phyloP scores from a whole-genome alignment of 805 yeast genomes.

The Clavispora santaluciae region DNA sequence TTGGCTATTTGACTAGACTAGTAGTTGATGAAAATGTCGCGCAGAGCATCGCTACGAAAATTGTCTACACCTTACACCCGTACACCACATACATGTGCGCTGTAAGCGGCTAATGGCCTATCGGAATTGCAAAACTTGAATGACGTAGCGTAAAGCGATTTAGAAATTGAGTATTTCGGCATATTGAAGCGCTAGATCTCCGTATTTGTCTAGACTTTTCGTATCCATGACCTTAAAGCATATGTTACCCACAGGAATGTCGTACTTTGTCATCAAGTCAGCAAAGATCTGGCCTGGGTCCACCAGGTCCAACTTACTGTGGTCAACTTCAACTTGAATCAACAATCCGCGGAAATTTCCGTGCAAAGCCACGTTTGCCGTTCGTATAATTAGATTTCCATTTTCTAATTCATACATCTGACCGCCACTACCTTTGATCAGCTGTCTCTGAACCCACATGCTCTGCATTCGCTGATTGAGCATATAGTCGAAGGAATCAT shows the following conservation, averaged over 20 bases:
- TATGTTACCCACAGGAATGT: constrained; percentile 37
- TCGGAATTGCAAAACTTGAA: too few relatives aligned
- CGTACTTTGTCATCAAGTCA: constrained; percentile 26
- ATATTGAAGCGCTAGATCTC: constrained; percentile 40
- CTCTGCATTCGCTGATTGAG: constrained; percentile 57
- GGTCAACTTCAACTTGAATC: constrained; percentile 48
- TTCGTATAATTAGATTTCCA: constrained; percentile 51
- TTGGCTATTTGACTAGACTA: not conserved
- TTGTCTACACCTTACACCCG: not conserved
- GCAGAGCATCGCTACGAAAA: constrained; percentile 7
- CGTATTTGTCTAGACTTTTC: constrained; percentile 24
- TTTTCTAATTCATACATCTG: constrained; percentile 52
- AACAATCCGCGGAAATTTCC: constrained; percentile 70
- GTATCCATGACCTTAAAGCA: constrained; percentile 28
- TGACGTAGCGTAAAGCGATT: too few relatives aligned
- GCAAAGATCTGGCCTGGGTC: constrained; percentile 19
- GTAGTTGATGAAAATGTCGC: not conserved
- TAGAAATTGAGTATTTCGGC: constrained; percentile 37
- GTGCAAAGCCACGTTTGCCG: constrained; percentile 69
- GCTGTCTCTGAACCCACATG: constrained; percentile 66
- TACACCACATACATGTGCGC: not conserved
- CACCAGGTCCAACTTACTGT: constrained; percentile 5
- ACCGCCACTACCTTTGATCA: constrained; percentile 73
- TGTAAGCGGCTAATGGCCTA: not conserved
- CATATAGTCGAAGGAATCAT: constrained; percentile 54